These are phyloP conservation scores for Sarocladiaceae sp. DNA, from an alignment of 2,329 filamentous ascomycete genomes.

Conservation along the genomic window DNA sequence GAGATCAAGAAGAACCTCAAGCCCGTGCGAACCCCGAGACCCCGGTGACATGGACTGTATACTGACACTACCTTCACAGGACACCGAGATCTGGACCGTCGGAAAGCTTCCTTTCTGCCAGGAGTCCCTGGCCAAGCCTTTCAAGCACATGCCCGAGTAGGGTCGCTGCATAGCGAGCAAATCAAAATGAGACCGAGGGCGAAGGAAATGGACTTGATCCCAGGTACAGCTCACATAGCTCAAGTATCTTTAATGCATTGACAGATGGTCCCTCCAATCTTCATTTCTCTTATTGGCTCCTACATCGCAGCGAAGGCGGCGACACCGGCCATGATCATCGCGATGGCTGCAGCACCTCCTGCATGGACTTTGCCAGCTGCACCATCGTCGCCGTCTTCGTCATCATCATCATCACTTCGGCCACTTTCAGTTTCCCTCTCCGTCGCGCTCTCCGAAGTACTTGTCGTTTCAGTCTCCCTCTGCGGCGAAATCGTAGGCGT, in stretches of 20 bases:
- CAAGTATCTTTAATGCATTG: background rate
- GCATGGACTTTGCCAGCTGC: background rate
- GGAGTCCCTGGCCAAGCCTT: constrained; percentile 57
- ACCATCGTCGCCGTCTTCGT: background rate
- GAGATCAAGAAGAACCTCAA: constrained; percentile 64
- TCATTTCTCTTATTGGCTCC: background rate
- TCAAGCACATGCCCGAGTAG: constrained; percentile 57
- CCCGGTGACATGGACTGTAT: background rate
- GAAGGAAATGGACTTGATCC: background rate
- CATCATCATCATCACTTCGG: background rate
- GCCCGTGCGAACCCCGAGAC: constrained; percentile 38
- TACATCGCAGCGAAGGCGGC: background rate
- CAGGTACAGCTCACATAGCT: background rate
- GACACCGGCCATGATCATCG: background rate
- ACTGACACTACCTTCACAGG: constrained; percentile 29
- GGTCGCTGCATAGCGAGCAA: background rate
- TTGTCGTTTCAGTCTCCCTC: constrained; percentile 15
- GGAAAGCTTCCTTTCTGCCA: constrained; percentile 65
- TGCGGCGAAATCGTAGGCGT: constrained; percentile 30
- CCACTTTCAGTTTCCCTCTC: background rate
- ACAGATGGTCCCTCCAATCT: too few relatives aligned
- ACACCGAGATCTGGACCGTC: constrained; percentile 64
- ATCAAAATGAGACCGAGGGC: background rate
- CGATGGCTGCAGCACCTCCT: background rate
- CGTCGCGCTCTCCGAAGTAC: background rate